Evolutionary conservation across 2,329 filamentous ascomycete species (phyloP).

Genomic region (Rosellinia necatrix): DNA sequence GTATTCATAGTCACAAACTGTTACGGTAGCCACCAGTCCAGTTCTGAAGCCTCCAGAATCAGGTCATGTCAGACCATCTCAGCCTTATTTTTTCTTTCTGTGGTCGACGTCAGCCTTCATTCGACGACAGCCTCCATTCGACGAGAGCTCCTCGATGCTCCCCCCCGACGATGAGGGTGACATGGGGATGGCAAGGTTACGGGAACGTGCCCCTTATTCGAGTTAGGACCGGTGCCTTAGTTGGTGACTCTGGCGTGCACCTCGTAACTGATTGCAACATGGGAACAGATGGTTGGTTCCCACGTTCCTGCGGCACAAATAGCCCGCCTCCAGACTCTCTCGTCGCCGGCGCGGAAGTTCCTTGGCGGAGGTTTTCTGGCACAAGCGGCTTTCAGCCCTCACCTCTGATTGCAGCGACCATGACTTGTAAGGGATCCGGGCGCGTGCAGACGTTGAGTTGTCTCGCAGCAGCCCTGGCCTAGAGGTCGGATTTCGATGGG

Average conservation of each 20-base stretch:
- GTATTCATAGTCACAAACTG: constrained; percentile 2
- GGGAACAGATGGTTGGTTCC: not conserved
- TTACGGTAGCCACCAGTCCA: constrained; percentile 1
- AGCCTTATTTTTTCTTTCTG: not conserved
- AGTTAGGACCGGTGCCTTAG: too few relatives aligned
- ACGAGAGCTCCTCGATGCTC: too few relatives aligned
- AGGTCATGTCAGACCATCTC: constrained; percentile 11
- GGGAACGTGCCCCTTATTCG: too few relatives aligned
- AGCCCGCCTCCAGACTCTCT: not conserved
- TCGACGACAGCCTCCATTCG: too few relatives aligned
- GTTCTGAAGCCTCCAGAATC: constrained; percentile 3
- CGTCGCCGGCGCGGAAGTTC: not conserved
- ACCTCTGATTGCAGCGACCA: constrained; percentile 19
- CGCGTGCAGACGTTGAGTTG: constrained; percentile 25
- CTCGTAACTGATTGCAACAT: constrained; percentile 26
- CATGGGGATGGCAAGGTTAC: too few relatives aligned
- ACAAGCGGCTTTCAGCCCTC: constrained; percentile 15
- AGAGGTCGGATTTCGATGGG: constrained; percentile 13
- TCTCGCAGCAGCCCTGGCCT: constrained; percentile 15
- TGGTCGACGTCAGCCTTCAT: too few relatives aligned
- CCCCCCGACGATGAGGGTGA: too few relatives aligned
- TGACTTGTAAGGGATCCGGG: constrained; percentile 16
- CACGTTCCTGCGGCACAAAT: constrained; percentile 7
- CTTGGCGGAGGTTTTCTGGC: constrained; percentile 18
- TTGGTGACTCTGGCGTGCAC: constrained; percentile 9